These are phyloP conservation scores for Arachnomyces sp. DNA, from an alignment of 2,329 filamentous ascomycete species.

Conservation along the genomic window DNA sequence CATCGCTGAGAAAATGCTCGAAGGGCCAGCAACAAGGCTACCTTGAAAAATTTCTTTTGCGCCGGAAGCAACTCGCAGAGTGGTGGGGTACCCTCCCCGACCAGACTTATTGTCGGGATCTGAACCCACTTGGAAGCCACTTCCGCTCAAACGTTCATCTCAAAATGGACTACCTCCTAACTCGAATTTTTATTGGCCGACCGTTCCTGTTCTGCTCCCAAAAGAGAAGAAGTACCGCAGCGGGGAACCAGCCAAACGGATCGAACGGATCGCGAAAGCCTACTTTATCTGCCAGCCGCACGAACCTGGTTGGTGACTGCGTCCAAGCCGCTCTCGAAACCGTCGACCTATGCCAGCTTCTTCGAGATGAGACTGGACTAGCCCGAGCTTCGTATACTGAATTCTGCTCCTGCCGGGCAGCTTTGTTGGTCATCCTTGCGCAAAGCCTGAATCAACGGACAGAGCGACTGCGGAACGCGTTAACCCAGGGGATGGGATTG, in stretches of 20 bases:
- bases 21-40: constrained; percentile 34
- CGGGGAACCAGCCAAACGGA: constrained; percentile 18
- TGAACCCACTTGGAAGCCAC: constrained; percentile 33
- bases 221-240: constrained; percentile 21
- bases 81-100: constrained; percentile 37
- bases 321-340: constrained; percentile 47
- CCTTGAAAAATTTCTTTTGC: constrained; percentile 31
- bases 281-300: constrained; percentile 23
- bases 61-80: constrained; percentile 32
- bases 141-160: constrained; percentile 46
- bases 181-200: constrained; percentile 48
- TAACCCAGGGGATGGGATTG: constrained; percentile 44
- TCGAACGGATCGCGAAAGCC: constrained; percentile 19
- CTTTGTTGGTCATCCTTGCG: constrained; percentile 42
- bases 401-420: constrained; percentile 49
- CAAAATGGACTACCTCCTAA: constrained; percentile 46
- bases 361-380: constrained; percentile 46
- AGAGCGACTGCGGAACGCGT: constrained; percentile 37
- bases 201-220: constrained; percentile 41
- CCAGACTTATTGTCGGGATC: constrained; percentile 33
- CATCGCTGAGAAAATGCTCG: constrained; percentile 30
- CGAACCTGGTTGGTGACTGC: constrained; percentile 44
- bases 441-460: constrained; percentile 34
- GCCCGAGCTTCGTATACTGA: constrained; percentile 51
- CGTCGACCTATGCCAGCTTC: constrained; percentile 43